Conservation (phyloP, 345 rosid genomes). For the Abelmoschus esculentus region DNA sequence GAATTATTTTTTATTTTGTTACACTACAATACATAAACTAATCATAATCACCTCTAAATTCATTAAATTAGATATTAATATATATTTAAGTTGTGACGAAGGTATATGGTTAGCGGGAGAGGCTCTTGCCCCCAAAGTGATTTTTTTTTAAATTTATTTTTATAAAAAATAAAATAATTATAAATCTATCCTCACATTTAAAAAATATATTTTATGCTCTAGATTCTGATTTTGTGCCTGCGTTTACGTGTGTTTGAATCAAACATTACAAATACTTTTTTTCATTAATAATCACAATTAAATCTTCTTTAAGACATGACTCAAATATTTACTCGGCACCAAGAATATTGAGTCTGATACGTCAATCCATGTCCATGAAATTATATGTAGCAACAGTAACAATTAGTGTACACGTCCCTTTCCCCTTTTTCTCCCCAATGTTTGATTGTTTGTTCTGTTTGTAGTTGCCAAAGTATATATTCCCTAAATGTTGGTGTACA, state of each 20-base stretch:
- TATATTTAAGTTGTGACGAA: no score
- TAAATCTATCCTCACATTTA: no score
- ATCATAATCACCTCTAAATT: neutral
- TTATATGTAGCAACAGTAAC: neutral
- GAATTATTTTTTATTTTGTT: neutral
- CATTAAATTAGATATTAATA: neutral
- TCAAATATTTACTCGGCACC: no score
- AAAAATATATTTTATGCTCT: no score
- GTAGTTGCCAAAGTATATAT: conserved; percentile 1
- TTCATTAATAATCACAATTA: no score
- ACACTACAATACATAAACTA: neutral
- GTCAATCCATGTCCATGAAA: neutral
- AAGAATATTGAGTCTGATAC: neutral
- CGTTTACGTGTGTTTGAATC: neutral
- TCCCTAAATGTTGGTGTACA: conserved; percentile 2
- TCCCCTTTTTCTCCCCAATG: neutral
- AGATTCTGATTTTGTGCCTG: no score
- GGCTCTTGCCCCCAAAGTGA: no score
- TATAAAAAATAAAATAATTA: no score
- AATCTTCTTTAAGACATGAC: no score
- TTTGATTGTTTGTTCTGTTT: neutral
- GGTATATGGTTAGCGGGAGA: no score
- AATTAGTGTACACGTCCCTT: neutral
- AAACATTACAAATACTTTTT: no score
- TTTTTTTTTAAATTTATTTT: no score